Evolutionary conservation across 257 asterid species (phyloP).

Genomic region (Nicotiana tabacum): DNA sequence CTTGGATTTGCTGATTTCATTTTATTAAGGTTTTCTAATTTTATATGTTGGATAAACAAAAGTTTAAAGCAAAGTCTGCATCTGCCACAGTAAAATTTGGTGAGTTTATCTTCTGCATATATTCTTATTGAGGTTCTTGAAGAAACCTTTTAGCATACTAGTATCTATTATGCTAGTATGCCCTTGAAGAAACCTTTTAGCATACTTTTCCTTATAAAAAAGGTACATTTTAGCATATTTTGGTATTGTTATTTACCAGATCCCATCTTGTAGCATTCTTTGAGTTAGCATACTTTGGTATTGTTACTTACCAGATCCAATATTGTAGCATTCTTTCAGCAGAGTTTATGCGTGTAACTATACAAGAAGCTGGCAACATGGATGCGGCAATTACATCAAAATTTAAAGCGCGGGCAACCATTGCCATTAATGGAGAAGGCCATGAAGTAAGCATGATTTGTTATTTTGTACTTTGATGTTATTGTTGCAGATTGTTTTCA

Average conservation of each 20-base stretch:
- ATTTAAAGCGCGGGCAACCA: constrained; percentile 26
- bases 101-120: neutral
- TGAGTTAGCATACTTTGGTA: constrained; percentile 38
- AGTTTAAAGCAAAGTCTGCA: neutral
- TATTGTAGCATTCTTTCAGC: constrained; percentile 99
- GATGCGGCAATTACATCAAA: constrained; percentile 39
- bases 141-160: neutral
- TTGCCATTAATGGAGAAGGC: constrained; percentile 43
- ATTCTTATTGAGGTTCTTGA: neutral
- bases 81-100: neutral
- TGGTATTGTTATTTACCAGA: constrained; percentile 56
- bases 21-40: neutral
- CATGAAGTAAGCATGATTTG: constrained; percentile 51
- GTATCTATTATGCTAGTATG: neutral
- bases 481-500: neutral
- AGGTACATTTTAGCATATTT: neutral
- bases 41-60: neutral
- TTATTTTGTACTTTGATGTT: neutral
- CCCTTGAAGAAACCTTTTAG: neutral
- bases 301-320: constrained; percentile 69
- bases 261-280: constrained; percentile 97
- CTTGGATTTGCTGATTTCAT: constrained; percentile 3
- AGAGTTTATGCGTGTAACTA: constrained; percentile 82
- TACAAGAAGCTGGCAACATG: constrained; percentile 56
- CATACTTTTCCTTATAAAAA: neutral